Percentiles rank a stretch among this genome's conserved stretches.
Conservation (phyloP, 139 green algal species). For the Coelastrella sp. region DNA sequence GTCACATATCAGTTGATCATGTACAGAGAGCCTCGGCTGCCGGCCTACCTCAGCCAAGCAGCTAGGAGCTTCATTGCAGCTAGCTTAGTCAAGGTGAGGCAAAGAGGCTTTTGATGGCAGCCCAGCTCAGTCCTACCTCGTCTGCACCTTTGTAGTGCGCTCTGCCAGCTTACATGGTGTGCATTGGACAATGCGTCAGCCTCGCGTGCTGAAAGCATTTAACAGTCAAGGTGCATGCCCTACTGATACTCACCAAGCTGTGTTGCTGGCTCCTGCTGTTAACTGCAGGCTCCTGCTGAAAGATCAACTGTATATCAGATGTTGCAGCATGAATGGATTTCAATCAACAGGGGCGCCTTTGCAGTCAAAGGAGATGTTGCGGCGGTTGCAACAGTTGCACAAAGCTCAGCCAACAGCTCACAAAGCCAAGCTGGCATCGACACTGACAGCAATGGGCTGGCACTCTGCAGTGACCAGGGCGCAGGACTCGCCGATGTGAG, state of each 20-base stretch:
- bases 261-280: not conserved
- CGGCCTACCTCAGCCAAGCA: slow-evolving; percentile 57
- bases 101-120: too few relatives aligned
- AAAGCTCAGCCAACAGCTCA: not conserved
- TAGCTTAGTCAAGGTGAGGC: slow-evolving; percentile 74
- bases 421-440: not conserved
- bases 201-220: too few relatives aligned
- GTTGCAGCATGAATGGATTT: slow-evolving; percentile 34
- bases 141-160: too few relatives aligned
- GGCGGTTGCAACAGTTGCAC: not conserved
- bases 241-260: not conserved
- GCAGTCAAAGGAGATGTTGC: not conserved
- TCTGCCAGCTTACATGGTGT: too few relatives aligned
- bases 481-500: too few relatives aligned
- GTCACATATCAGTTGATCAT: slow-evolving; percentile 80
- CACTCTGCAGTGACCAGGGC: too few relatives aligned
- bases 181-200: too few relatives aligned
- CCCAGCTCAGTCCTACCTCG: too few relatives aligned
- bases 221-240: not conserved
- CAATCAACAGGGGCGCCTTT: not conserved
- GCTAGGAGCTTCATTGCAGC: slow-evolving; percentile 68
- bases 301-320: slow-evolving; percentile 8
- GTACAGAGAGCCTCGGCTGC: slow-evolving; percentile 68
- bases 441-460: too few relatives aligned
- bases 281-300: not conserved